phyloP scores from a whole-genome alignment of 108 stramenopile genomes.

The Nitzschia sp. region DNA sequence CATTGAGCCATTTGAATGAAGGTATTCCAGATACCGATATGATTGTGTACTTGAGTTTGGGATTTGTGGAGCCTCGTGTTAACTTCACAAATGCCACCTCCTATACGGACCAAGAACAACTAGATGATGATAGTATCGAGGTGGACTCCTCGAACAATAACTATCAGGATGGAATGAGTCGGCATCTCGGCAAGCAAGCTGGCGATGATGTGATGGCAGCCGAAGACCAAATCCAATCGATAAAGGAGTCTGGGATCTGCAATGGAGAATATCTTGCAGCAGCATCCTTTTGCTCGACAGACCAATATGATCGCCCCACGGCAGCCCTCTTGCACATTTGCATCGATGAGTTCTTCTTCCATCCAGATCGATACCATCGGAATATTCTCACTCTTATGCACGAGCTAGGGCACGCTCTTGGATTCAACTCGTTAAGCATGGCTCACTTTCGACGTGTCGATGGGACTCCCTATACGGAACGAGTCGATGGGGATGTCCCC shows the following conservation, averaged over 20 bases:
- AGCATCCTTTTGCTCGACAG: slow-evolving; percentile 77
- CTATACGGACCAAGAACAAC: background rate
- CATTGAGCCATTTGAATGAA: slow-evolving; percentile 46
- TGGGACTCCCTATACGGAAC: slow-evolving; percentile 68
- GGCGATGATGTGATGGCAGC: background rate
- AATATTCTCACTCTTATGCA: slow-evolving; percentile 77
- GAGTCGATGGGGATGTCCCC: slow-evolving; percentile 47
- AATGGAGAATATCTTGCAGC: slow-evolving; percentile 70
- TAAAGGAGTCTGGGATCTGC: slow-evolving; percentile 14
- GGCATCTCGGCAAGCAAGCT: background rate
- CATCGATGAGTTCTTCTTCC: slow-evolving; percentile 65
- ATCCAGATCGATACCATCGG: slow-evolving; percentile 32
- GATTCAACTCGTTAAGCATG: slow-evolving; percentile 74
- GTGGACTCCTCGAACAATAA: background rate
- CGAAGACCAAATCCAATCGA: background rate
- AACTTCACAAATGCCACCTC: background rate
- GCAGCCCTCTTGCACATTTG: slow-evolving; percentile 78
- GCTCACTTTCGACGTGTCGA: slow-evolving; percentile 78
- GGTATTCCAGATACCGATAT: slow-evolving; percentile 74
- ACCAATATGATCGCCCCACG: slow-evolving; percentile 83
- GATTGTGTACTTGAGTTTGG: slow-evolving; percentile 73
- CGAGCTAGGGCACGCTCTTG: slow-evolving; percentile 79
- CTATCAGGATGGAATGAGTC: background rate
- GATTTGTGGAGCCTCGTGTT: slow-evolving; percentile 37
- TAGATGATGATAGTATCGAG: background rate